Evolutionary conservation across 805 yeast genomes (phyloP), one percentile per base, ranked within the genome.

Genomic region (Starmerella apicola): DNA sequence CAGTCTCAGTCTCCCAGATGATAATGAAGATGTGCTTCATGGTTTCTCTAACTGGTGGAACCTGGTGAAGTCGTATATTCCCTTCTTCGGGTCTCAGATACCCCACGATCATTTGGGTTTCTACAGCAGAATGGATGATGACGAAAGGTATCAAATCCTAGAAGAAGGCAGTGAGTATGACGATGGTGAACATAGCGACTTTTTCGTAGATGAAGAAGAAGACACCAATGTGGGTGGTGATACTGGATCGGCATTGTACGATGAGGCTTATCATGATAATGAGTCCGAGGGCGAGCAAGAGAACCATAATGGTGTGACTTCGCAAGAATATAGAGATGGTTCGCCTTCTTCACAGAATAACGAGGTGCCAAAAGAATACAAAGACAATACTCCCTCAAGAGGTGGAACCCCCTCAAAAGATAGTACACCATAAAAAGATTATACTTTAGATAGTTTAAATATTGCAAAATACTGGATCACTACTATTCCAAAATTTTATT

Each of bases 101-200:
- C 50, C 58, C 18, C 47, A 46, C 20, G 48, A 41, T 34, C 45
- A 34, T 17, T 47, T 56, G 30, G 49, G 52, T 0, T 57, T 58
- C 35, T 60, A 58, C 32, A 55, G 53, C 16, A 54, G 57, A 32
- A 55, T 57, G 45, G 60, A 53, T 34, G 55, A 54, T 32, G 61
- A 55, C 19, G 61, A 56, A 42, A 46, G 59, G 22, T 43, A 54
- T 34, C 50, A 55, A 2, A 52, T 52, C n/a, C 53, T 53, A 5
- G 59, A 55, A 24, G 38, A 36, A 16, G 37, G 19, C 35, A 50
- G 48, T 13, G 56, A 48, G 10, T n/a, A n/a, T n/a, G 51, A 49
- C 26, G 34, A 25, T 17, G 23, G 28, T 15, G 43, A 36, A 4
- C n/a, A n/a, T n/a, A 41, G 35, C 5, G 46, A 37, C 16, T 38